These are phyloP conservation scores for Lithocarpus polystachyus DNA, from an alignment of 306 rosid species.

Conservation along the genomic window DNA sequence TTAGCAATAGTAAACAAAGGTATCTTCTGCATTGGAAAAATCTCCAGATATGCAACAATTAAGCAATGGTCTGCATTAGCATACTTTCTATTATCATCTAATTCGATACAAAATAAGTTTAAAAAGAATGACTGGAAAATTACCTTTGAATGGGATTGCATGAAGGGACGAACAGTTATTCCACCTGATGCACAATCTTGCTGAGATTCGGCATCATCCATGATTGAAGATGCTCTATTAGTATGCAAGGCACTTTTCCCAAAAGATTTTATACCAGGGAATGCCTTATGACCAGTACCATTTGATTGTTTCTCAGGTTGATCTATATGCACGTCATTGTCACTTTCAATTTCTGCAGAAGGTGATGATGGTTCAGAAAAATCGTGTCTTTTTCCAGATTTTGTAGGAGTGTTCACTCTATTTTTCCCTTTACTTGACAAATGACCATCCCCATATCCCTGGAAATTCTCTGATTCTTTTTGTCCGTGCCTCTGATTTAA, in stretches of 20 bases:
- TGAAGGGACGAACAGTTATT: constrained; percentile 17
- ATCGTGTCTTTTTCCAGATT: constrained; percentile 23
- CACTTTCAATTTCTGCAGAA: constrained; percentile 33
- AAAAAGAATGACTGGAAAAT: constrained; percentile 7
- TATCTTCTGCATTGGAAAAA: neutral
- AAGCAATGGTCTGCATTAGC: neutral
- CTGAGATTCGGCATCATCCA: constrained; percentile 24
- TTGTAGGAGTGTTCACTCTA: constrained; percentile 15
- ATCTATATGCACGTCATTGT: constrained; percentile 23
- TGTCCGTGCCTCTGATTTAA: constrained; percentile 28
- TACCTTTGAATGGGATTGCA: constrained; percentile 49
- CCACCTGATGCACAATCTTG: constrained; percentile 32
- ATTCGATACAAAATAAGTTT: neutral
- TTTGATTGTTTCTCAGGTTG: constrained; percentile 33
- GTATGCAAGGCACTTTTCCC: constrained; percentile 15
- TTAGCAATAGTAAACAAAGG: neutral
- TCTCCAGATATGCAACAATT: neutral
- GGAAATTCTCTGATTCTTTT: constrained; percentile 32
- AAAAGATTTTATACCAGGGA: constrained; percentile 22
- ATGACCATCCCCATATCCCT: constrained; percentile 23
- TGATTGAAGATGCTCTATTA: constrained; percentile 18
- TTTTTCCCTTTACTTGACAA: constrained; percentile 20
- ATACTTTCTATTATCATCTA: neutral
- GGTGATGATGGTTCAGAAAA: constrained; percentile 37
- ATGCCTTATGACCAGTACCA: constrained; percentile 23